Conservation (phyloP, 2,329 filamentous ascomycete species). For the Venturia asperata region DNA sequence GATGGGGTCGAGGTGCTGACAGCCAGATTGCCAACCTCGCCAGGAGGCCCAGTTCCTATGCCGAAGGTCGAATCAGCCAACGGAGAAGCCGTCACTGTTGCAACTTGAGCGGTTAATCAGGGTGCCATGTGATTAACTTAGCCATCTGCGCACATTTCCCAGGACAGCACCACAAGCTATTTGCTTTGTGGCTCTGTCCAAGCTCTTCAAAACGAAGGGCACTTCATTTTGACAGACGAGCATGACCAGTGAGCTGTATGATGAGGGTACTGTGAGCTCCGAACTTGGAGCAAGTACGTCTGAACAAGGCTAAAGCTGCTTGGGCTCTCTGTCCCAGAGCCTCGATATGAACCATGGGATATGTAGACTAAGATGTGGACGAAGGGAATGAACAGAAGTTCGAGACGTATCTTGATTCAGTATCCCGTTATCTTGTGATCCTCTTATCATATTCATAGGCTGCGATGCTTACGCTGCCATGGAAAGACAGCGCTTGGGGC, state of each 20-base stretch:
- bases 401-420: neutral
- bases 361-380: neutral
- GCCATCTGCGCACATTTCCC: neutral
- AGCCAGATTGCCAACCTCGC: constrained; percentile 63
- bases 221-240: neutral
- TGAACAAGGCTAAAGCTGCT: neutral
- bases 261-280: neutral
- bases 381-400: neutral
- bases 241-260: neutral
- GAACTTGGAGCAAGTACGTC: neutral
- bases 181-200: neutral
- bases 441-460: neutral
- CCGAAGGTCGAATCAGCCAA: constrained; percentile 30
- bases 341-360: neutral
- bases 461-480: too few species aligned
- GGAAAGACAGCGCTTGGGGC: too few species aligned
- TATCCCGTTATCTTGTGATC: too few species aligned
- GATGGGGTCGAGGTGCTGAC: constrained; percentile 76
- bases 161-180: neutral
- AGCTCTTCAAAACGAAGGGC: neutral
- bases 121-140: constrained; percentile 24
- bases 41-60: constrained; percentile 63
- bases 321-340: neutral
- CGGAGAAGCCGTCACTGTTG: neutral
- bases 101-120: neutral